Base-by-base conservation (phyloP, 331 rosid genomes). In the Cydonia oblonga region DNA sequence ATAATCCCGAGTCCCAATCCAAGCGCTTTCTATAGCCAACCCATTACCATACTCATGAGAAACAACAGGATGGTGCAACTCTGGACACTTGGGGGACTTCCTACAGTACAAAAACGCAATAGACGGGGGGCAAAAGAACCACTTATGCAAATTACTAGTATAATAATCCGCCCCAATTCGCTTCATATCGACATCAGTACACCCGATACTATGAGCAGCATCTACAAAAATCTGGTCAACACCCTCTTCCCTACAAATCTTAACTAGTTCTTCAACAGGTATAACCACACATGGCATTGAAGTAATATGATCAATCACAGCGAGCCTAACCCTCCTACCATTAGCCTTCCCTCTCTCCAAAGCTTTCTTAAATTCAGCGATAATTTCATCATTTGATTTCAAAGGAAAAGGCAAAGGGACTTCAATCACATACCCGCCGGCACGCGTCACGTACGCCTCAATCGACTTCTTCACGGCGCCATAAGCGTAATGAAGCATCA, bases 1-100 rank as follows among this genome's bases (percentile, higher is more conserved):
- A 49, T 95, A 95, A 69, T 95, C 98, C 82, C 98, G 83, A 0
- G 98, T 95, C 61, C 98, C 98, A 81, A 91, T 89, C 97, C 98
- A 95, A 76, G 97, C 88, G 79, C 98, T 95, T 80, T 95, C 98
- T 30, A 83, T 66, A n/a, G 97, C 90, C 84, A 95, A 83, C 3
- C 98, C 98, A 69, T 88, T 91, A 7, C 98, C 98, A 73, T 91
- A 95, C 85, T 95, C 98, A 59, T 91, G 86, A 30, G 98, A 91
- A 54, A 95, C 98, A 24, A 95, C 97, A 3, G 96, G 97, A 57
- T 95, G 98, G 57, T 95, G 98, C 87, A 91, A 76, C 26, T 83
- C 91, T 61, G 81, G 64, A 42, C 64, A 33, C 69, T 69, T 68
- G 4, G 84, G 57, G 3, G 86, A 75, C 65, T 78, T 85, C 73